These are phyloP conservation scores for Nemania sp. DNA, from an alignment of 2,329 filamentous ascomycete genomes.

Conservation along the genomic window DNA sequence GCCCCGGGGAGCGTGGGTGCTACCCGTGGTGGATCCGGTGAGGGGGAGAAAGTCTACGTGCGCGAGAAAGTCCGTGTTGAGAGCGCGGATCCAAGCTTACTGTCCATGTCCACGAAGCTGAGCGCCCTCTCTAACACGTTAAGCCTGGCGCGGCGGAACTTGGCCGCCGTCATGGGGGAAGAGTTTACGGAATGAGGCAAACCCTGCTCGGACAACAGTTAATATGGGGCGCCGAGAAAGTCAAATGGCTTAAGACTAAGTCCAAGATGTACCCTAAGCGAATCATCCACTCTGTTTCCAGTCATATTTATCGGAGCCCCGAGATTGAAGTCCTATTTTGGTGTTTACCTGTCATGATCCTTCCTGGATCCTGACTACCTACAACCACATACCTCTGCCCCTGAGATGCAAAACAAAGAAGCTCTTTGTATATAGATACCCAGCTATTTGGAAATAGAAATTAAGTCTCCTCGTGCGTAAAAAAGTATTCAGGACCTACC, in stretches of 20 bases:
- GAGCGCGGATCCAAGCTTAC: constrained; percentile 86
- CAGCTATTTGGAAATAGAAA: no score
- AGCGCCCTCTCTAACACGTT: constrained; percentile 81
- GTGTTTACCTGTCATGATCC: no score
- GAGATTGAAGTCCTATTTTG: no score
- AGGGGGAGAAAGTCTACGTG: constrained; percentile 76
- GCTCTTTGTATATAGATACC: no score
- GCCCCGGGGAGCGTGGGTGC: constrained; percentile 24
- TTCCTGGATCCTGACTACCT: no score
- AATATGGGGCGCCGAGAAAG: background rate
- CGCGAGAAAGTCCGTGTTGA: constrained; percentile 91
- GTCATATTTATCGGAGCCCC: background rate
- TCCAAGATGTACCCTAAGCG: background rate
- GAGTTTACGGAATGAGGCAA: constrained; percentile 52
- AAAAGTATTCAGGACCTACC: no score
- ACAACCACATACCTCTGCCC: no score
- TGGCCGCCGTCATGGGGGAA: constrained; percentile 82
- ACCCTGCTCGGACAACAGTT: background rate
- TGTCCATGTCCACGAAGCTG: constrained; percentile 86
- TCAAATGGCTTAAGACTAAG: background rate
- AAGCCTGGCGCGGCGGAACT: constrained; percentile 74
- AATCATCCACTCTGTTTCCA: background rate
- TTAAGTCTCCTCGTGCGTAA: no score
- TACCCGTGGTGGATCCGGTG: constrained; percentile 37
- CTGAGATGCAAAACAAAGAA: no score